Base-by-base conservation (phyloP, 768 basidiomycete genomes). In the Pseudohyphozyma bogoriensis region DNA sequence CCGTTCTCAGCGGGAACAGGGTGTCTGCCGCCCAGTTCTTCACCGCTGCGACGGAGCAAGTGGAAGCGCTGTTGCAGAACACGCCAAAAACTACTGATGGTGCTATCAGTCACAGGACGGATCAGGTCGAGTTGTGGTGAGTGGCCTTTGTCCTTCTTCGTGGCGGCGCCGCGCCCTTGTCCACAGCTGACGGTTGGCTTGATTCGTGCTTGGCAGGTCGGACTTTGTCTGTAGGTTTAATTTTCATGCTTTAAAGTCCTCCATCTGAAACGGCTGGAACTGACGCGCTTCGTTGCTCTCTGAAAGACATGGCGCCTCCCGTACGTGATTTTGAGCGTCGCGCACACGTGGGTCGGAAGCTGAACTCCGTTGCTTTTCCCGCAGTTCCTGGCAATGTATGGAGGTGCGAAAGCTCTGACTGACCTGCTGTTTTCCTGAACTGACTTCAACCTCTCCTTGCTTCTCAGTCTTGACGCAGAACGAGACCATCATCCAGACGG, bases 311-410 rank as follows among this genome's bases (percentile, higher is more conserved):
- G 63, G 58, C 45, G 4, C 63, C 63, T 22, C 63, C 63, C 13
- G 62, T 59, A 4, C 24, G 55, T 40, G 12, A 5, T 13, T 24
- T 1, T 24, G 28, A 46, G 22, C 4, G 5, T 24, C 4, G 20
- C 16, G 28, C 10, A 24, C 7, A n/a, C 45, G 26, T n/a, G 22
- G n/a, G n/a, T n/a, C n/a, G n/a, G n/a, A 35, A 32, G 33, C 50
- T 35, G 50, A 51, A n/a, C 50, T 51, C 33, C 9, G 22, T 35
- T 33, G 22, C 50, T 3, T 22, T 28, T 84, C 0, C 88, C 88
- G 1, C 86, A 87, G 0, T 92, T 89, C 72, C 74, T 91, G 13
- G 87, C 89, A 0, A 89, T 87, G 72, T 89, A 88, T 71, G 89
- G 86, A 44, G 45, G 45, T 46, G 2, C 45, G 22, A 26, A 5